phyloP scores from a whole-genome alignment of 805 yeast genomes.

The Ogataea populi-albae region DNA sequence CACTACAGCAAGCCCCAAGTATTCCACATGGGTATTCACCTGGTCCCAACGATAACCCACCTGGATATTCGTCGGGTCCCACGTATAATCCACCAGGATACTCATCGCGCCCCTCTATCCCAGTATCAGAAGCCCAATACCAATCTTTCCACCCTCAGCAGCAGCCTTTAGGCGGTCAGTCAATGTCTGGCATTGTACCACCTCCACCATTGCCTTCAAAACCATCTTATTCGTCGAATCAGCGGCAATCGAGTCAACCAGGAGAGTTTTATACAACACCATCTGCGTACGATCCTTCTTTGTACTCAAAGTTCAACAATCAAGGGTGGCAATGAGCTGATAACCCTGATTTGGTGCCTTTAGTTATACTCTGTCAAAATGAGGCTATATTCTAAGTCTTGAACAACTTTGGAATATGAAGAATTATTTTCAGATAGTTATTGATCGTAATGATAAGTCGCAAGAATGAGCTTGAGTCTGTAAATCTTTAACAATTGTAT shows the following conservation, averaged over 20 bases:
- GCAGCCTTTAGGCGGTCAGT: constrained; percentile 7
- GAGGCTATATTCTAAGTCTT: too few species aligned
- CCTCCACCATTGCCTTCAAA: constrained; percentile 29
- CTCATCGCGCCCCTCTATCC: constrained; percentile 14
- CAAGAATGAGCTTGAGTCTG: too few species aligned
- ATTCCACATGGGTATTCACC: background rate
- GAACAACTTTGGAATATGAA: too few species aligned
- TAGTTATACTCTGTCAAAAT: background rate
- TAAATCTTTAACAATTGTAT: too few species aligned
- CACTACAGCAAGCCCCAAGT: constrained; percentile 20
- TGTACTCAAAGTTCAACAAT: constrained; percentile 38
- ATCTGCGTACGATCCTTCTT: constrained; percentile 46
- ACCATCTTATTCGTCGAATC: constrained; percentile 17
- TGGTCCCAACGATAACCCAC: constrained; percentile 1
- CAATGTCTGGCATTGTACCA: too few species aligned
- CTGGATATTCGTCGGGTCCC: background rate
- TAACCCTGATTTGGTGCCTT: background rate
- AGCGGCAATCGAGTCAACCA: constrained; percentile 12
- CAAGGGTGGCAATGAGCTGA: constrained; percentile 9
- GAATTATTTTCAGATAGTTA: too few species aligned
- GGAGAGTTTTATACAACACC: constrained; percentile 47
- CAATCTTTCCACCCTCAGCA: constrained; percentile 12
- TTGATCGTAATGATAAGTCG: too few species aligned
- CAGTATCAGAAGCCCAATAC: constrained; percentile 18
- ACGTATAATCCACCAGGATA: constrained; percentile 1